phyloP scores from a whole-genome alignment of 768 basidiomycete genomes.

The Boletellus ananas region DNA sequence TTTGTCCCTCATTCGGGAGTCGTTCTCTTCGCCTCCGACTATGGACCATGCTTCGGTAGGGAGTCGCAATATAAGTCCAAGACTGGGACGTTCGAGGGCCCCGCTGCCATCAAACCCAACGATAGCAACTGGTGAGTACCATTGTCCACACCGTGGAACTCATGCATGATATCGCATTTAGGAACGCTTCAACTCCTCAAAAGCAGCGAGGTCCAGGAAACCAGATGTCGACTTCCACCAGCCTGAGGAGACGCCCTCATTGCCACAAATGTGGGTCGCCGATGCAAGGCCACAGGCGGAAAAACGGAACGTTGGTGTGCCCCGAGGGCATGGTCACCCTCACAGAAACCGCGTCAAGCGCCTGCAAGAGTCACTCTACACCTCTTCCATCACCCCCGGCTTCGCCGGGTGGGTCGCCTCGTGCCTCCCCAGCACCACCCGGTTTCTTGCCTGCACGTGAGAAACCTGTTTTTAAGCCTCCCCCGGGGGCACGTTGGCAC shows the following conservation, averaged over 20 bases:
- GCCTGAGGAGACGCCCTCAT: constrained; percentile 32
- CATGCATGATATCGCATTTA: not conserved
- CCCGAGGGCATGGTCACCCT: constrained; percentile 17
- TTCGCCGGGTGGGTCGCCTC: constrained; percentile 25
- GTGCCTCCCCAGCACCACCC: constrained; percentile 9
- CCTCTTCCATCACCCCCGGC: constrained; percentile 27
- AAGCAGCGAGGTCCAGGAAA: constrained; percentile 1
- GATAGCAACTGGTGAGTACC: constrained; percentile 27
- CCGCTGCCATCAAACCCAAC: constrained; percentile 23
- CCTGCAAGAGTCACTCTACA: constrained; percentile 18
- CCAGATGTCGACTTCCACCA: constrained; percentile 28
- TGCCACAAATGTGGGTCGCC: constrained; percentile 32
- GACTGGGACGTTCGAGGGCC: not conserved
- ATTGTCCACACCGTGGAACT: not conserved
- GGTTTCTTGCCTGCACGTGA: constrained; percentile 17
- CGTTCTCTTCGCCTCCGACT: constrained; percentile 11
- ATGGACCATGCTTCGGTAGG: constrained; percentile 4
- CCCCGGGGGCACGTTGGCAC: constrained; percentile 31
- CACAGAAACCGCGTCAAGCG: constrained; percentile 11
- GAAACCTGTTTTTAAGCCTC: constrained; percentile 23
- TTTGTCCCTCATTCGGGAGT: constrained; percentile 24
- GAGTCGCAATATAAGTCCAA: constrained; percentile 24
- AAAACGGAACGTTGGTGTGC: constrained; percentile 29
- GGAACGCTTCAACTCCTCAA: not conserved
- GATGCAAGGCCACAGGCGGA: constrained; percentile 33